phyloP scores from a whole-genome alignment of 2,329 filamentous ascomycete species.

The Corinectria fuckeliana region DNA sequence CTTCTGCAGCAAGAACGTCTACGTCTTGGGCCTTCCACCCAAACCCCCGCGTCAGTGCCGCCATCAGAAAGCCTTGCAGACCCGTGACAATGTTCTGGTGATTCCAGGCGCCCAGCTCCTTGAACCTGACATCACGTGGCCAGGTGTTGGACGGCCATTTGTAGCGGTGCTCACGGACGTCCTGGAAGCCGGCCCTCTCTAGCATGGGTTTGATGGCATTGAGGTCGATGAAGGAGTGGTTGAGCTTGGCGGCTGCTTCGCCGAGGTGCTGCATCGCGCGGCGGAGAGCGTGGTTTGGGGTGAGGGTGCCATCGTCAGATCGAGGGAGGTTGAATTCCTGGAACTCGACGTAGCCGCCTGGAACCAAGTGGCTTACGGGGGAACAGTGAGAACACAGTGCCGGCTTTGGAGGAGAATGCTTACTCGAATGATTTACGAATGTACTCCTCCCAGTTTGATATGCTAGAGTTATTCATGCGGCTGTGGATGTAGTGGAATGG shows the following conservation, averaged over 20 bases:
- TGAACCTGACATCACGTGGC: conserved; percentile 8
- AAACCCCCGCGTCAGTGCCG: conserved; percentile 4
- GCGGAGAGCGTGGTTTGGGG: not conserved
- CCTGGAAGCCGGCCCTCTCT: conserved; percentile 5
- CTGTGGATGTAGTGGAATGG: conserved; percentile 18
- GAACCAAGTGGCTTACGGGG: not conserved
- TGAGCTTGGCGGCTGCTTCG: conserved; percentile 3
- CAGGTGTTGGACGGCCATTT: conserved; percentile 17
- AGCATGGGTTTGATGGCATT: conserved; percentile 2
- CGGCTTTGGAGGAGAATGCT: not conserved
- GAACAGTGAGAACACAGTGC: not conserved
- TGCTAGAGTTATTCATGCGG: conserved; percentile 8
- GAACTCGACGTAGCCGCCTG: conserved; percentile 15
- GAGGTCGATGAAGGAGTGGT: conserved; percentile 10
- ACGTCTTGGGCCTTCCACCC: conserved; percentile 11
- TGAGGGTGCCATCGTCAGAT: conserved; percentile 11
- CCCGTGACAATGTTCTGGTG: conserved; percentile 6
- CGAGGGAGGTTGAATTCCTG: conserved; percentile 9
- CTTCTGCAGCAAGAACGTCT: conserved; percentile 4
- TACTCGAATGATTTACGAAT: conserved; percentile 6
- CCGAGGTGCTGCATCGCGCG: conserved; percentile 1
- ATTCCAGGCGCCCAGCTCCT: conserved; percentile 11
- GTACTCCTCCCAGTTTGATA: conserved; percentile 8
- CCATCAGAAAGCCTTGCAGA: conserved; percentile 11
- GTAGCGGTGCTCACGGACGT: conserved; percentile 1